Base-by-base conservation (phyloP, 2,329 filamentous ascomycete genomes). In the Neofusicoccum ribis region DNA sequence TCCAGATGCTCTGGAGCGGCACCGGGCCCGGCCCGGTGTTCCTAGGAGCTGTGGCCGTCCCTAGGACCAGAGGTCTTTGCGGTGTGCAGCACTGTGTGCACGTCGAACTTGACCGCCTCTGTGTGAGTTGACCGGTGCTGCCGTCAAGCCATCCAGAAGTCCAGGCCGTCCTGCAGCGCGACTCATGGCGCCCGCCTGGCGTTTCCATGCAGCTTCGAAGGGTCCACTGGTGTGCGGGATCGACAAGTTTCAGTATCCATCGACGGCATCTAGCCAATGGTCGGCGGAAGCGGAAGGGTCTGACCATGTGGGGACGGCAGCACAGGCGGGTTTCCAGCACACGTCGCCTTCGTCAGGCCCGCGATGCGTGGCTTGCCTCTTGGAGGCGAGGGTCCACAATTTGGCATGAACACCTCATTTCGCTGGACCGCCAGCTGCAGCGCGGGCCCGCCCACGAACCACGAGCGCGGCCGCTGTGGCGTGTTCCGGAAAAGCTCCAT, bases 371-470 rank as follows among this genome's bases (percentile, higher is more conserved):
- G 63, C 63, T 64, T 63, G 60, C 60, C 47, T 52, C 37, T 59
- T 60, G 63, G 47, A 65, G 54, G 63, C 63, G 63, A 59, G 49
- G 63, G 37, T 65, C 63, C 63, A 65, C 63, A 60, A 58, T 43
- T 34, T 65, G 63, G 63, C 63, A 60, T 65, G 63, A 65, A 60
- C 52, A 54, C 47, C 49, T 65, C 63, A 65, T 65, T 65, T 65
- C 52, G 47, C 46, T 49, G 47, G 61, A 54, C 46, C 49, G 63
- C 51, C 61, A 54, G 39, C 60, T 59, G 39, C 23, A 54, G 61
- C 61, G 39, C 27, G 62, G 62, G 44, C 62, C 51, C 34, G 43
- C 23, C 62, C 49, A 58, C 51, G 62, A 64, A 50, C 62, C 63
- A 51, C 52, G 44, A 59, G 46, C 63, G 52, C 63, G 50, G 62